A percentile compares a stretch with the other conserved stretches of the same genome.
Evolutionary conservation across 768 basidiomycete genomes (phyloP).

Genomic region (Cystobasidium tubakii): DNA sequence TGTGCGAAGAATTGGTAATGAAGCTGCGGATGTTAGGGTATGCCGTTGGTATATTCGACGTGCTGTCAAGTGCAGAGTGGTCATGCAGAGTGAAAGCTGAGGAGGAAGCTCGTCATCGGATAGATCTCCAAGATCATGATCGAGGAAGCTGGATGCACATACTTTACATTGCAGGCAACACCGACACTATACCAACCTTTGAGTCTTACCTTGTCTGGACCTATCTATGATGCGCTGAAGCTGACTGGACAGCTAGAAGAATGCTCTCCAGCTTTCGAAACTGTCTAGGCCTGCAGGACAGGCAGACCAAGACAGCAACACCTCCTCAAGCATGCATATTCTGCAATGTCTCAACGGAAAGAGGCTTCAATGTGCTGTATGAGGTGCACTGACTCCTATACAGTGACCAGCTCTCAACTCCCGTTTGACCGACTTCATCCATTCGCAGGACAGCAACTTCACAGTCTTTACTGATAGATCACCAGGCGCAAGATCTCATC

Average conservation of each 20-base stretch:
- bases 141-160: no score
- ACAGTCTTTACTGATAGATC: constrained; percentile 50
- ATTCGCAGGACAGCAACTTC: constrained; percentile 47
- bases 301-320: background rate
- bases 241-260: no score
- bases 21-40: no score
- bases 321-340: constrained; percentile 47
- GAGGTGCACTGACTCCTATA: constrained; percentile 46
- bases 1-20: background rate
- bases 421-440: no score
- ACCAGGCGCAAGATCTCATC: constrained; percentile 50
- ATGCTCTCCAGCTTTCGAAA: background rate
- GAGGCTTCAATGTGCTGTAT: constrained; percentile 50
- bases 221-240: no score
- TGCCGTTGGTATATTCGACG: no score
- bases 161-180: no score
- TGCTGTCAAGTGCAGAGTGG: background rate
- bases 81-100: background rate
- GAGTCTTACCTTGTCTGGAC: no score
- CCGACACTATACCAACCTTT: no score
- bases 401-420: no score
- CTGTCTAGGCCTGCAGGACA: constrained; percentile 5
- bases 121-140: background rate
- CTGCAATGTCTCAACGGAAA: constrained; percentile 47
- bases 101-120: background rate